Evolutionary conservation across 805 yeast genomes (phyloP), one percentile per base, ranked within the genome.

Genomic region (Metschnikowia colocasiae): DNA sequence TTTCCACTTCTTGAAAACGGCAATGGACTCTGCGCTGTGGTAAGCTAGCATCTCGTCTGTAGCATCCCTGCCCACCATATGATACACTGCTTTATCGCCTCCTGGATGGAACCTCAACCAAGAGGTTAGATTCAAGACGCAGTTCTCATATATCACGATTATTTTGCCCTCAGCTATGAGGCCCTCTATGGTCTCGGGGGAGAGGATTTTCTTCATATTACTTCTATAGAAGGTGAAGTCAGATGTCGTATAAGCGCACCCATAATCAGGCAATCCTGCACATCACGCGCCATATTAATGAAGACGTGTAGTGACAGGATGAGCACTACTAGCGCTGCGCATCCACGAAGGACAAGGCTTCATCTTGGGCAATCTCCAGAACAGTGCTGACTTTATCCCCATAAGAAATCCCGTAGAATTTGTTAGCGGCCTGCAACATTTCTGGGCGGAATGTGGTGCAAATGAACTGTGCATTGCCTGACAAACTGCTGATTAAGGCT

Each of bases 381-480:
- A 92, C 83, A 0, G 85, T 76, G 47, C 96, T 87, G 40, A 87
- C 88, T 59, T 88, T 87, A 60, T 87, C 85, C 50, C 80, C 81
- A 62, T 83, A 92, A 70, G 81, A 80, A 1, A 94, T 97, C 18
- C 97, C 96, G 62, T 81, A 92, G 60, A 86, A 90, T 51, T 81
- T 83, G 62, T 87, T 88, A 5, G 97, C 95, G 6, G 83, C 88
- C 52, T 83, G 83, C 31, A 94, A 69, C 87, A 94, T 82, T 63
- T 94, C 99, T 1, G 95, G 88, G 57, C 97, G 75, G 73, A 94
- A 94, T 0, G 99, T 94, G 1, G 99, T 94, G 64, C 98, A 91
- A 32, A 94, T 89, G 60, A 92, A 94, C 65, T 94, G 99, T 12
- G 95, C 95, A 46, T 75, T 67, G 22, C 45, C 39, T 18, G 96